Percentiles rank a stretch among this genome's conserved stretches.
Conservation (phyloP, 163 green algal species). For the Prototheca wickerhamii region DNA sequence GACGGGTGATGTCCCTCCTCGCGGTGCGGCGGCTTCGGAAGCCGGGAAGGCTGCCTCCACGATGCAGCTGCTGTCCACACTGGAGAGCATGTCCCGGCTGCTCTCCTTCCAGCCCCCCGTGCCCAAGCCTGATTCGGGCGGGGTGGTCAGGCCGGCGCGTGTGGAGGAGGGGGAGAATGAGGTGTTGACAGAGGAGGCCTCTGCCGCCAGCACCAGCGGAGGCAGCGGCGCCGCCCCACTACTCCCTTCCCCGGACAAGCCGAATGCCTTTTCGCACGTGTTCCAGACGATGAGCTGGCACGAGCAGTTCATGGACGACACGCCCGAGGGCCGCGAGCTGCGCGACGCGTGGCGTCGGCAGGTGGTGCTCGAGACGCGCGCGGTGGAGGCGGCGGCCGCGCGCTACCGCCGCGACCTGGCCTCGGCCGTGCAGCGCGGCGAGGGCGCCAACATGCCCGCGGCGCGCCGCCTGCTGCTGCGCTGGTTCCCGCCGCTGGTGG, state of each 20-base stretch:
- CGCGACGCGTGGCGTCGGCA: slow-evolving; percentile 35
- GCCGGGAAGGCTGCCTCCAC: background rate
- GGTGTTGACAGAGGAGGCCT: background rate
- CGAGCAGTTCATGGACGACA: slow-evolving; percentile 27
- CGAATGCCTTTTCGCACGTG: slow-evolving; percentile 4
- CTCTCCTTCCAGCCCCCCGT: background rate
- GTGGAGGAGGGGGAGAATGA: background rate
- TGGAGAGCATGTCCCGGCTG: background rate
- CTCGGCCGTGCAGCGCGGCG: slow-evolving; percentile 9
- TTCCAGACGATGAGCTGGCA: slow-evolving; percentile 25
- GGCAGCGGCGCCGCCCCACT: no score
- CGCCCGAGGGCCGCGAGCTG: slow-evolving; percentile 19
- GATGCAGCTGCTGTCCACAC: background rate
- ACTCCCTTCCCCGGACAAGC: background rate
- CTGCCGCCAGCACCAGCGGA: background rate
- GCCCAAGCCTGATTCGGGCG: background rate
- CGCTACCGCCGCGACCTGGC: slow-evolving; percentile 29
- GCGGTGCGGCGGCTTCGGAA: background rate
- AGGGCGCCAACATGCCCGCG: slow-evolving; percentile 14
- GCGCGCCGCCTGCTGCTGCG: slow-evolving; percentile 19
- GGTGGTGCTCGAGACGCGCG: slow-evolving; percentile 35
- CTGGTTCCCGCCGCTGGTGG: slow-evolving; percentile 36
- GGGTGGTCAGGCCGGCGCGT: background rate
- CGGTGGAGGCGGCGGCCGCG: slow-evolving; percentile 26
- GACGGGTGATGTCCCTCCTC: background rate